Percentiles rank a stretch among this genome's conserved stretches.
Conservation (phyloP, 1,284 basidiomycete species). For the Cystobasidium sp. region DNA sequence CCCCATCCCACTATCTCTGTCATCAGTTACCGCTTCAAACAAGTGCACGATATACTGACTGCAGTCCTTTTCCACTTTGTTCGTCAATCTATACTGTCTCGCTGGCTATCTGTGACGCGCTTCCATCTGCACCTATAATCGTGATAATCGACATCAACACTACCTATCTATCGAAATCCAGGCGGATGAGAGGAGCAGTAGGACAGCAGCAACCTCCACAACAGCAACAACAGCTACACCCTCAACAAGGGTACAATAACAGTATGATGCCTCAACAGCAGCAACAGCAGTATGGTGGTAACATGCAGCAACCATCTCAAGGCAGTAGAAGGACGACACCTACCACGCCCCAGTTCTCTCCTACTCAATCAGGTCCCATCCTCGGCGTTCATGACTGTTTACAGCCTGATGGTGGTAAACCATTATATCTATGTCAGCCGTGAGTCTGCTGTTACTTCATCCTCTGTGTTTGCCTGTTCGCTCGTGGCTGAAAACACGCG, state of each 20-base stretch:
- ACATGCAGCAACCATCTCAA: conserved; percentile 25
- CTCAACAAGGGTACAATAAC: background rate
- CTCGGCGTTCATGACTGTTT: conserved; percentile 44
- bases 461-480: background rate
- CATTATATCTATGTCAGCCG: conserved; percentile 88
- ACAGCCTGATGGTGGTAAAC: conserved; percentile 58
- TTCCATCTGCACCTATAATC: no score
- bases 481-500: background rate
- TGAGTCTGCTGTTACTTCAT: conserved; percentile 4
- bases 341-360: conserved; percentile 32
- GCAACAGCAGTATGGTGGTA: conserved; percentile 16
- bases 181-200: conserved; percentile 23
- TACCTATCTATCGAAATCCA: background rate
- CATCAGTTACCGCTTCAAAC: background rate
- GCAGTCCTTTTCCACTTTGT: background rate
- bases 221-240: background rate
- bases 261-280: background rate
- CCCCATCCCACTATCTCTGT: background rate
- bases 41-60: background rate
- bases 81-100: background rate
- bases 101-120: conserved; percentile 2
- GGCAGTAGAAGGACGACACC: conserved; percentile 41
- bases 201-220: conserved; percentile 8
- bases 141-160: no score
- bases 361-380: conserved; percentile 14